A percentile compares a stretch with the other conserved stretches of the same genome.
Conservation (phyloP, 306 rosid species). For the Vicia villosa region DNA sequence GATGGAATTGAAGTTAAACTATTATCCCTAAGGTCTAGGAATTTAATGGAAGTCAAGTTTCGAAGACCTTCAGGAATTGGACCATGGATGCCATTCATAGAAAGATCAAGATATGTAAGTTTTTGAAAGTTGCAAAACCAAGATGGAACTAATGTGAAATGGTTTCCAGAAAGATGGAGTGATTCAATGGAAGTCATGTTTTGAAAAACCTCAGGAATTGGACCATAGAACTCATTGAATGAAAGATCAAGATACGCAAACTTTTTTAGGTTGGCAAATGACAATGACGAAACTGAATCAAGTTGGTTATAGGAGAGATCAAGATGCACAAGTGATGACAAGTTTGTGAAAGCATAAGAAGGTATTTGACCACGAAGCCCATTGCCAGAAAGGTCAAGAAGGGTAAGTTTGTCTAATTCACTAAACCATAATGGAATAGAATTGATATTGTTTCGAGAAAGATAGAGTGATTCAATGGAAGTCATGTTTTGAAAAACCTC, state of each 20-base stretch:
- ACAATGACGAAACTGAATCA: not conserved
- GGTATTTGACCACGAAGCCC: not conserved
- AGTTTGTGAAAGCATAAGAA: not conserved
- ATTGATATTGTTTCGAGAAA: not conserved
- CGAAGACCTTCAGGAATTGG: too few species aligned
- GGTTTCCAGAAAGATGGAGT: not conserved
- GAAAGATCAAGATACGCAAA: not conserved
- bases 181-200: conserved; percentile 27
- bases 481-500: too few species aligned
- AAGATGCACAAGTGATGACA: not conserved
- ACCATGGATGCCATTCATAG: fast-evolving
- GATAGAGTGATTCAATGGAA: not conserved
- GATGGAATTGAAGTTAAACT: too few species aligned
- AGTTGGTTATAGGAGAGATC: not conserved
- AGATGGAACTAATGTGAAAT: not conserved
- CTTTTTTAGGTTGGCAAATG: not conserved
- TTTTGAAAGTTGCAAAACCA: not conserved
- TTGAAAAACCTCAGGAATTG: too few species aligned
- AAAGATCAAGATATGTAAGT: not conserved
- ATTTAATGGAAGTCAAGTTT: too few species aligned
- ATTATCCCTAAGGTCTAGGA: too few species aligned
- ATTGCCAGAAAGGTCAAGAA: not conserved
- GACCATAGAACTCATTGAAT: not conserved
- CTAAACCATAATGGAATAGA: not conserved
- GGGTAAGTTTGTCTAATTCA: not conserved